A percentile compares a stretch with the other conserved stretches of the same genome.
phyloP scores from a whole-genome alignment of 2,329 filamentous ascomycete species.

The Sphaceloma murrayae region DNA sequence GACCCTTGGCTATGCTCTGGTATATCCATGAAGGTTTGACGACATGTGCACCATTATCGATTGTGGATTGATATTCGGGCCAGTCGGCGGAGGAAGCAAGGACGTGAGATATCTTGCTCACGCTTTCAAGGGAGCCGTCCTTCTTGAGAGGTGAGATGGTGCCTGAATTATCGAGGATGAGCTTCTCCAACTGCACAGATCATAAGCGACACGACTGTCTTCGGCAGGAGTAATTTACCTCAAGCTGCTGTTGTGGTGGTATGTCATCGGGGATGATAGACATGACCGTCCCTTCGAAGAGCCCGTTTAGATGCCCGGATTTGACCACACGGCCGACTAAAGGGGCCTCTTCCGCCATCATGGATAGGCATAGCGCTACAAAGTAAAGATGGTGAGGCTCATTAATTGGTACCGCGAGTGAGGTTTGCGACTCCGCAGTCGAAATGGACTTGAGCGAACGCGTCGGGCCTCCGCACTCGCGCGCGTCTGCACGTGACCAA shows the following conservation, averaged over 20 bases:
- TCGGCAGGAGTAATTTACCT: slow-evolving; percentile 18
- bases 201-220: too few species aligned
- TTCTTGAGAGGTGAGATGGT: slow-evolving; percentile 35
- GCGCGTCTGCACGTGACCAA: too few species aligned
- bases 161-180: slow-evolving; percentile 42
- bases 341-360: too few species aligned
- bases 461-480: too few species aligned
- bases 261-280: slow-evolving; percentile 33
- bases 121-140: slow-evolving; percentile 32
- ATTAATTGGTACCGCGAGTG: too few species aligned
- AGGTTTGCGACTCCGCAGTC: too few species aligned
- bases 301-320: too few species aligned
- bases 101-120: slow-evolving; percentile 51
- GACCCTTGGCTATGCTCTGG: slow-evolving; percentile 57
- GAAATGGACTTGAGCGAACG: too few species aligned
- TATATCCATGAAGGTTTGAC: slow-evolving; percentile 75
- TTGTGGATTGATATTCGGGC: slow-evolving; percentile 66
- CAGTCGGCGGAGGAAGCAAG: slow-evolving; percentile 80
- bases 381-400: too few species aligned
- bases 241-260: slow-evolving; percentile 20
- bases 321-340: too few species aligned
- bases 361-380: too few species aligned
- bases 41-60: slow-evolving; percentile 71
- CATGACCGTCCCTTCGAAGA: too few species aligned
- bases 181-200: slow-evolving; percentile 41